phyloP scores from a whole-genome alignment of 768 basidiomycete species.

The Tubosaeta brunneosetosa region DNA sequence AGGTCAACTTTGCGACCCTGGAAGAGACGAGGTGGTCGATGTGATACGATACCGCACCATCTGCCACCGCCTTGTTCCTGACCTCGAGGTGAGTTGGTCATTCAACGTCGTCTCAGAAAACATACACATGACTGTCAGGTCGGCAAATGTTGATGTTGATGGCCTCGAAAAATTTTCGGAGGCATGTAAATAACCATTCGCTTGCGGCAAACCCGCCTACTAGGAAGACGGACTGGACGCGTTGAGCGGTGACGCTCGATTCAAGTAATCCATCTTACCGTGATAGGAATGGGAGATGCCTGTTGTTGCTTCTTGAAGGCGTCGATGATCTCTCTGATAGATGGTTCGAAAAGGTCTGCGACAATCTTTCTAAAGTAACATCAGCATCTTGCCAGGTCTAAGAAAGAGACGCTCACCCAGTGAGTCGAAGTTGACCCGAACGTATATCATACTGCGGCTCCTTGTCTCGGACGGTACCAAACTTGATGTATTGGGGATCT shows the following conservation, averaged over 20 bases:
- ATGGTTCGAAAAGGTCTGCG: conserved; percentile 41
- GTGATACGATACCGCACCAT: conserved; percentile 16
- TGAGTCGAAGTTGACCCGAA: conserved; percentile 36
- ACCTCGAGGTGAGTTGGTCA: conserved; percentile 9
- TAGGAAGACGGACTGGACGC: conserved; percentile 38
- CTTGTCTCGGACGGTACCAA: conserved; percentile 37
- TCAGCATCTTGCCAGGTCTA: not conserved
- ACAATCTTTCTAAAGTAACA: conserved; percentile 32
- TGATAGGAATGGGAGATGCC: conserved; percentile 29
- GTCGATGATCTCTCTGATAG: conserved; percentile 34
- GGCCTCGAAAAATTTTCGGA: conserved; percentile 36
- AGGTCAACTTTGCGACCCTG: conserved; percentile 45
- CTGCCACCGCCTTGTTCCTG: conserved; percentile 48
- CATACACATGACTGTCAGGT: conserved; percentile 53
- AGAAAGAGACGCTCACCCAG: conserved; percentile 26
- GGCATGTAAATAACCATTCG: conserved; percentile 42
- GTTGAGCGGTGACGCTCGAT: not conserved
- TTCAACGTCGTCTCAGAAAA: not conserved
- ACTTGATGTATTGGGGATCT: conserved; percentile 38
- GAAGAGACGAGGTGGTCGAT: conserved; percentile 47
- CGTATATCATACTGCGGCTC: conserved; percentile 37
- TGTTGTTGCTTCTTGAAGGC: conserved; percentile 33
- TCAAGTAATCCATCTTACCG: conserved; percentile 19
- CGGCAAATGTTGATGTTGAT: conserved; percentile 42
- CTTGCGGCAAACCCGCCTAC: conserved; percentile 53